Evolutionary conservation across 768 basidiomycete species (phyloP), one percentile per base, ranked within the genome.

Genomic region (Tricholoma bakamatsutake): DNA sequence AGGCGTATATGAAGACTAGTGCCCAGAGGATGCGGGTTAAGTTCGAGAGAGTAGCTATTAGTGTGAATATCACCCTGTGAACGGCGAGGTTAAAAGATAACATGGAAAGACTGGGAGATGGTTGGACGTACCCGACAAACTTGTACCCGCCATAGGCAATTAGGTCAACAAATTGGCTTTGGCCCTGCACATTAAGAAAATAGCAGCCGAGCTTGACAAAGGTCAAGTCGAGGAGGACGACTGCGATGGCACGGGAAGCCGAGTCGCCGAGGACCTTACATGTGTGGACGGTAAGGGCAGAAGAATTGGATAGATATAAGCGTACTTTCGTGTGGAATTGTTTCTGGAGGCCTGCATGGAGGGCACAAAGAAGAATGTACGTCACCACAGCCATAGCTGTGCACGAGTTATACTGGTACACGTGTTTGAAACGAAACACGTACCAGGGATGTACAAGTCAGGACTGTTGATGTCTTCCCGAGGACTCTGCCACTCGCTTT

Each of bases 111-210:
- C 15, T 28, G 48, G 15, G 18, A 12, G 13, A 18, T 48, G 17
- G 15, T 15, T 17, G 6, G 2, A 73, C 85, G 28, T 60, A 93
- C 93, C 93, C 96, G 28, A 98, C 91, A 63, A 99, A 98, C 67
- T 99, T 98, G 74, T 98, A 98, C 0, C 97, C 96, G 4, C 88
- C 90, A 66, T 98, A 98, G 0, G 95, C 90, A 30, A 97, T 72
- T 48, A 98, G 71, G 65, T 97, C 93, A 4, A 89, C 78, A 21
- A 90, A 80, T 46, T 90, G 87, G 18, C 72, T 73, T 5, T 78
- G 72, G 3, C 85, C 86, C 57, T 87, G 81, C 2, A 98, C 92
- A 57, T 92, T 93, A 49, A 98, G 81, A 50, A 98, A 74, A 71
- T 98, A 99, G 66, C 93, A 97, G 0, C 95, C 95, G 1, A 91